Evolutionary conservation across 2,329 filamentous ascomycete genomes (phyloP), one percentile per base, ranked within the genome.

Genomic region (Gnomoniopsis sp.): DNA sequence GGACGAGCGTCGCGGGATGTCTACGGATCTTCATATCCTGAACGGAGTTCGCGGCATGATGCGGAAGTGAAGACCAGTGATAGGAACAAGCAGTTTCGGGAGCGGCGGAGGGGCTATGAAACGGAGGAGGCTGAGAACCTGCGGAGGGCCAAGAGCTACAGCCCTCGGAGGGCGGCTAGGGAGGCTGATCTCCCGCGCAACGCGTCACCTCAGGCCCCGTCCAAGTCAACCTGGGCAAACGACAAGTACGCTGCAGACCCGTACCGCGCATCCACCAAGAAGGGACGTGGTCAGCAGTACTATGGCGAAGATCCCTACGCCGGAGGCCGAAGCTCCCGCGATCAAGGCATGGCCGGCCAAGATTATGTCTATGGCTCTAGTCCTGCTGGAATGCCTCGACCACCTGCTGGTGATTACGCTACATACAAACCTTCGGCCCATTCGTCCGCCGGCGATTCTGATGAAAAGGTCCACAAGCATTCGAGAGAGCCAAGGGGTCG

Each of bases 61-160:
- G 49, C 34, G 14, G 59, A 62, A n/a, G 14, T 54, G 2, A 59
- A 56, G 36, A 59, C 53, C 1, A 52, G 49, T 15, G 57, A 59
- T 12, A 21, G 38, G 48, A 21, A 57, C 53, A 19, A 46, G 17
- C 49, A 59, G 0, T 62, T 62, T 6, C 57, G 57, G 8, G 53
- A 62, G 36, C 58, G 57, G 49, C n/a, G 57, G 15, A 53, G 57
- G 34, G 38, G 44, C 6, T 62, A 22, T 12, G 57, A 62, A n/a
- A 38, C 49, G 2, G 59, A 55, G 49, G 59, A 59, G 49, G 59
- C 57, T 2, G 34, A 53, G 36, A 56, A 49, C 15, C n/a, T 62
- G 38, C 36, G 53, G 8, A 43, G 59, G 3, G 49, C 59, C 41
- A 62, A 59, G 53, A 62, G 59, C 53, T 43, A 62, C 49, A 62